Evolutionary conservation across 805 yeast genomes (phyloP).

Genomic region (Kuraishia piskuri): DNA sequence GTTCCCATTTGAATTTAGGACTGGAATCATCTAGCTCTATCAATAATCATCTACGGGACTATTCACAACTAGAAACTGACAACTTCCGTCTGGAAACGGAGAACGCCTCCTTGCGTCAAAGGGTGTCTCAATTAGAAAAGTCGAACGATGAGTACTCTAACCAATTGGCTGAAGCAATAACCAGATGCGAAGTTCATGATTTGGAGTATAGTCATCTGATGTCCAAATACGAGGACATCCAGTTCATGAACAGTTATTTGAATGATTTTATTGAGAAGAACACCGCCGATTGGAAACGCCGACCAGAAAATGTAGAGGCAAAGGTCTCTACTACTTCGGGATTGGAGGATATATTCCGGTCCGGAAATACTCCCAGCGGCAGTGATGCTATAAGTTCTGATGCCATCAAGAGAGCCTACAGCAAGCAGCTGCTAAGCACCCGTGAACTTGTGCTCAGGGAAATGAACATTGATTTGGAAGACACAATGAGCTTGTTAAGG

Average conservation of each 20-base stretch:
- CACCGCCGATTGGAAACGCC: not conserved
- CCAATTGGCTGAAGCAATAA: not conserved
- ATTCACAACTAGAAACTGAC: not conserved
- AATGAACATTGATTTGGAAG: not conserved
- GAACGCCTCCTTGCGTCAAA: not conserved
- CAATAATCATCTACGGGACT: not conserved
- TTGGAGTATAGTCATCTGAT: not conserved
- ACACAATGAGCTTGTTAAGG: not conserved
- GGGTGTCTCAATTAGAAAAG: not conserved
- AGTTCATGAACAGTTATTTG: not conserved
- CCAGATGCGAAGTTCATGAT: not conserved
- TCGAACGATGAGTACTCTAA: no score
- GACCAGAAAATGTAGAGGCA: not conserved
- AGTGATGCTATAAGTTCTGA: not conserved
- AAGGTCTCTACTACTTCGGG: not conserved
- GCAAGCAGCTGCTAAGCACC: not conserved
- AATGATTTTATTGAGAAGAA: not conserved
- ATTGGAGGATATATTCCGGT: not conserved
- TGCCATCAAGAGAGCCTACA: not conserved
- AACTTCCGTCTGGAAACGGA: not conserved
- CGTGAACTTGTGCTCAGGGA: not conserved
- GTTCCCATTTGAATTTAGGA: not conserved
- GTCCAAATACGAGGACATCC: not conserved
- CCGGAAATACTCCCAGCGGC: not conserved
- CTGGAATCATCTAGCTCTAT: not conserved